Evolutionary conservation across 2,329 filamentous ascomycete genomes (phyloP).

Genomic region (Coniochaeta pulveracea): DNA sequence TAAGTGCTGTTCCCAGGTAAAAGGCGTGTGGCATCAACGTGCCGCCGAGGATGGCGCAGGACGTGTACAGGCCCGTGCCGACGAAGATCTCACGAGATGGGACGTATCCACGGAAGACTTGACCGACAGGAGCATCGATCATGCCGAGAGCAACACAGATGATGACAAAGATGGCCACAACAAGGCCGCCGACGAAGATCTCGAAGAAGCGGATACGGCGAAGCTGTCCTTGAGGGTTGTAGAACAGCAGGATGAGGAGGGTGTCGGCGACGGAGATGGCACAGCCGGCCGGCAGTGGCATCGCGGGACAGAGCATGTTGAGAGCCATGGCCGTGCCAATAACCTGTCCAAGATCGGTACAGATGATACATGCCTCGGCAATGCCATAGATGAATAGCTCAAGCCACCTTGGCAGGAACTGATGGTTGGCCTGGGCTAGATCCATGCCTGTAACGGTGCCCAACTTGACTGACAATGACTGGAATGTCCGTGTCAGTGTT

Average conservation of each 20-base stretch:
- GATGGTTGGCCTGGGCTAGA: constrained; percentile 50
- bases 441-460: constrained; percentile 57
- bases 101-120: constrained; percentile 51
- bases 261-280: constrained; percentile 56
- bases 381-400: constrained; percentile 47
- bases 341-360: constrained; percentile 54
- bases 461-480: constrained; percentile 53
- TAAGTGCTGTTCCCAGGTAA: constrained; percentile 54
- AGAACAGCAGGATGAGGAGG: constrained; percentile 54
- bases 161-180: constrained; percentile 52
- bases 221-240: constrained; percentile 44
- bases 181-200: constrained; percentile 45
- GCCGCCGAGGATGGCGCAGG: constrained; percentile 62
- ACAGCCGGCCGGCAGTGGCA: constrained; percentile 53
- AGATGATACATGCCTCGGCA: constrained; percentile 53
- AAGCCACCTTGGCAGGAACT: constrained; percentile 50
- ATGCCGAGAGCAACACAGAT: constrained; percentile 54
- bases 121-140: constrained; percentile 37
- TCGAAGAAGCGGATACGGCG: constrained; percentile 47
- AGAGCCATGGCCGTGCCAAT: constrained; percentile 59
- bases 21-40: constrained; percentile 59
- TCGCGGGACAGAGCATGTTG: constrained; percentile 47
- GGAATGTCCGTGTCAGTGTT: background rate
- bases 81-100: constrained; percentile 46
- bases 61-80: constrained; percentile 45